phyloP scores from a whole-genome alignment of 2,329 filamentous ascomycete species.

The Elsinoe batatas region DNA sequence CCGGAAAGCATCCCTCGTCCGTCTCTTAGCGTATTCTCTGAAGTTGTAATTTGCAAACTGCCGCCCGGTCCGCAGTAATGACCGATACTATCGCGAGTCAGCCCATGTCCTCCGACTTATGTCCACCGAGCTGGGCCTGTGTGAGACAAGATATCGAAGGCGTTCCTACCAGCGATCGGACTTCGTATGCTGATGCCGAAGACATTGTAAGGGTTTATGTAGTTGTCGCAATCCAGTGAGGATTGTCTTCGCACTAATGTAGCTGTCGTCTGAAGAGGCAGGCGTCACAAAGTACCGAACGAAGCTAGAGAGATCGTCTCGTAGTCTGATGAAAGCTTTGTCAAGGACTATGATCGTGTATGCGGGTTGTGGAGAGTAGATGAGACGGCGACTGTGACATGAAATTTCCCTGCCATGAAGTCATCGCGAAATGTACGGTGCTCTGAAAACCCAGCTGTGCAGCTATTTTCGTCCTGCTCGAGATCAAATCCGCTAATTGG shows the following conservation, averaged over 20 bases:
- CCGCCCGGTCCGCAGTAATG: slow-evolving; percentile 71
- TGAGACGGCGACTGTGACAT: background rate
- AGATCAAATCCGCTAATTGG: too few species aligned
- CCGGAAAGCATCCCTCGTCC: slow-evolving; percentile 82
- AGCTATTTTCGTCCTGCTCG: background rate
- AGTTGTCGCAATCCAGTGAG: background rate
- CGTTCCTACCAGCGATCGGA: slow-evolving; percentile 17
- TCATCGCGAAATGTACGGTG: slow-evolving; percentile 3
- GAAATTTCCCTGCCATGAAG: slow-evolving; percentile 10
- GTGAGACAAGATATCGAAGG: background rate
- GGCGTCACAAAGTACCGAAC: background rate
- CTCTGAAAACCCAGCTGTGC: background rate
- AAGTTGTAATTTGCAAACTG: slow-evolving; percentile 97
- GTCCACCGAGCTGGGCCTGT: too few species aligned
- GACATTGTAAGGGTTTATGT: background rate
- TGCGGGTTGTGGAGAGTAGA: background rate
- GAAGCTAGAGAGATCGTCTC: background rate
- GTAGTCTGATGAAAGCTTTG: too few species aligned
- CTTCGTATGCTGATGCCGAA: slow-evolving; percentile 15
- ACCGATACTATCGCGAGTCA: slow-evolving; percentile 61
- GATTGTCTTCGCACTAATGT: too few species aligned
- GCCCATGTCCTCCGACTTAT: background rate
- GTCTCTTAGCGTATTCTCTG: slow-evolving; percentile 86
- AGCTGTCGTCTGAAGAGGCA: background rate
- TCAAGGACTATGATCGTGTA: background rate